These are phyloP conservation scores for Tetragonia tetragonoides DNA, from an alignment of 148 eudicot genomes.

Conservation along the genomic window DNA sequence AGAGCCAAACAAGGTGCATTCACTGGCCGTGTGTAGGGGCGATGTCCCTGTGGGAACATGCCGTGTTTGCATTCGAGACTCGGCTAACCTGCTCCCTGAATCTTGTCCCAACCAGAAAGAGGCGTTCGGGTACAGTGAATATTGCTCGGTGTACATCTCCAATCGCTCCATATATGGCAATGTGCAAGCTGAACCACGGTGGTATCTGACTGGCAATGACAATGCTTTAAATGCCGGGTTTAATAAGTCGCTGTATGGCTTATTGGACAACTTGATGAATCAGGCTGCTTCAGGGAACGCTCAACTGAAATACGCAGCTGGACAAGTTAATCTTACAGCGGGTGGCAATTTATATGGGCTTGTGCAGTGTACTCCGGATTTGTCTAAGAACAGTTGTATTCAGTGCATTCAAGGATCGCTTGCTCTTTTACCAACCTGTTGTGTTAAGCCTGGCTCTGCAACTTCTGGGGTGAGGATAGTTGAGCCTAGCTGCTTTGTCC, in stretches of 20 bases:
- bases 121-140: conserved; percentile 23
- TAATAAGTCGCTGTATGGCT: conserved; percentile 7
- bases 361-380: conserved; percentile 33
- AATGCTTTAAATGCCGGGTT: conserved; percentile 12
- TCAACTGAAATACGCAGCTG: conserved; percentile 25
- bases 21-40: conserved; percentile 24
- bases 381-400: conserved; percentile 14
- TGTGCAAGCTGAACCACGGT: background rate
- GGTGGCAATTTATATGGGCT: conserved; percentile 20
- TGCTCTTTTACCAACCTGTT: conserved; percentile 1
- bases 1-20: conserved; percentile 15
- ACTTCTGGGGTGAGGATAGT: conserved; percentile 19
- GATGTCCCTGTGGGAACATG: conserved; percentile 27
- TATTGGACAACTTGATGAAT: conserved; percentile 6
- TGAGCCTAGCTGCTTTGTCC: conserved; percentile 24
- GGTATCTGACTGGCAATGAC: background rate
- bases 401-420: conserved; percentile 19
- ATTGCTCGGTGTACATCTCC: conserved; percentile 22
- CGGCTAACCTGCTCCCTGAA: background rate
- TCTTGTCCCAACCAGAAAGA: conserved; percentile 16
- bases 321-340: conserved; percentile 14
- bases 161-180: conserved; percentile 16
- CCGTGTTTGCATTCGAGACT: conserved; percentile 13
- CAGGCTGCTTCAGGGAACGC: conserved; percentile 21
- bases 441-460: background rate